These are phyloP conservation scores for Fraxinus latifolia DNA, from an alignment of 305 asterid genomes.

Conservation along the genomic window DNA sequence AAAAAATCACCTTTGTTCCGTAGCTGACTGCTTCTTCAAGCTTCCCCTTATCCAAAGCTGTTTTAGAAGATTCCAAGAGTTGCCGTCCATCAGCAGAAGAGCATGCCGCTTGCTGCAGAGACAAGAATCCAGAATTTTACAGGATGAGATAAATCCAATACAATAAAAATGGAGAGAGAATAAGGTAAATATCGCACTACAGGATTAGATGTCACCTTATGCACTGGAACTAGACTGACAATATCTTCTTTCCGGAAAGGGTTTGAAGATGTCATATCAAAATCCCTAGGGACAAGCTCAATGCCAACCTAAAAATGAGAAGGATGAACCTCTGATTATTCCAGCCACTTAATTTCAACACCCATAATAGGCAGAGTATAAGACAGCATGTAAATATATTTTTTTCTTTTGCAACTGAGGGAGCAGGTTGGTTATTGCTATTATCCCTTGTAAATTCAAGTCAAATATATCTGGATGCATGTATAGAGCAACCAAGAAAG, in stretches of 20 bases:
- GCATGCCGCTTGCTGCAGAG: conserved; percentile 95
- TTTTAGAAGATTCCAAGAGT: conserved; percentile 96
- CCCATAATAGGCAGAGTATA: not conserved
- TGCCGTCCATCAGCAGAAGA: conserved; percentile 99
- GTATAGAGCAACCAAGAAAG: not conserved
- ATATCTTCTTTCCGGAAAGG: conserved; percentile 85
- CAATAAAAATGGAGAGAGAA: conserved; percentile 17
- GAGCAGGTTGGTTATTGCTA: not conserved
- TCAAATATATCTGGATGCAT: not conserved
- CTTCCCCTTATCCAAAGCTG: conserved; percentile 97
- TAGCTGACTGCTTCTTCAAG: conserved; percentile 98
- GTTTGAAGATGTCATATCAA: conserved; percentile 70
- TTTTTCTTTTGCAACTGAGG: conserved; percentile 12
- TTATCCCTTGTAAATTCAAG: not conserved
- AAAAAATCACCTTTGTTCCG: conserved; percentile 85
- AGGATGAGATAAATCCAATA: not conserved
- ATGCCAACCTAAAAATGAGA: conserved; percentile 73
- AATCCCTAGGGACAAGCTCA: conserved; percentile 96
- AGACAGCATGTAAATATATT: not conserved
- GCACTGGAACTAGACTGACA: conserved; percentile 90
- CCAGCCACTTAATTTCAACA: not conserved
- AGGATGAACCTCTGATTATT: not conserved
- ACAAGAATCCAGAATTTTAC: conserved; percentile 24
- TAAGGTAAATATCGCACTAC: not conserved
- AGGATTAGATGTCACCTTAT: conserved; percentile 59